These are phyloP conservation scores for Suillus placidus DNA, from an alignment of 768 basidiomycete species.

Conservation along the genomic window DNA sequence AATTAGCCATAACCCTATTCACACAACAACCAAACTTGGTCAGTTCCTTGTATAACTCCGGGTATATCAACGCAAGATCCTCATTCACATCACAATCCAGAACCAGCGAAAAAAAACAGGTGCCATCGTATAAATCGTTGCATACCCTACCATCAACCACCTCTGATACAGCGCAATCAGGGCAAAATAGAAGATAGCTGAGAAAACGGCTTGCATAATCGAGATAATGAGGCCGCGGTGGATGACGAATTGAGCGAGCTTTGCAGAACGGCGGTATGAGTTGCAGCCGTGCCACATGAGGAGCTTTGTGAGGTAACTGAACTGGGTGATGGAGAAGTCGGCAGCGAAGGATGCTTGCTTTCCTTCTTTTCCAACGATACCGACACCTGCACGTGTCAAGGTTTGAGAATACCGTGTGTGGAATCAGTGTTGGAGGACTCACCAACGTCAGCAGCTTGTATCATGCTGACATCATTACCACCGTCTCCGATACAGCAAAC, in stretches of 20 bases:
- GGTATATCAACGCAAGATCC: slow-evolving; percentile 92
- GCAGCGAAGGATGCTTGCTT: slow-evolving; percentile 99
- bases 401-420: background rate
- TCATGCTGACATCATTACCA: slow-evolving; percentile 99
- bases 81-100: slow-evolving; percentile 95
- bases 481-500: slow-evolving; percentile 99
- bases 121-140: slow-evolving; percentile 96
- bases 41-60: slow-evolving; percentile 96
- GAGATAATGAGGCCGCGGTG: slow-evolving; percentile 97
- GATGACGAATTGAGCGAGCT: slow-evolving; percentile 97
- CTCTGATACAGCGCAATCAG: slow-evolving; percentile 98
- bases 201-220: slow-evolving; percentile 97
- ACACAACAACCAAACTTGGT: slow-evolving; percentile 68
- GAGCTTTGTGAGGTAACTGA: slow-evolving; percentile 93
- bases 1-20: slow-evolving; percentile 3
- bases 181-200: slow-evolving; percentile 89
- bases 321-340: slow-evolving; percentile 97
- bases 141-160: slow-evolving; percentile 97
- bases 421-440: slow-evolving; percentile 35
- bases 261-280: slow-evolving; percentile 96
- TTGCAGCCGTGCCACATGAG: slow-evolving; percentile 99
- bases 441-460: slow-evolving; percentile 99
- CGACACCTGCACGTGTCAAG: slow-evolving; percentile 64
- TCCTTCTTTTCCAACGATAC: slow-evolving; percentile 98
- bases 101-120: slow-evolving; percentile 97